A percentile compares a stretch with the other conserved stretches of the same genome.
Evolutionary conservation across 768 basidiomycete species (phyloP).

Genomic region (Tremella fuciformis): DNA sequence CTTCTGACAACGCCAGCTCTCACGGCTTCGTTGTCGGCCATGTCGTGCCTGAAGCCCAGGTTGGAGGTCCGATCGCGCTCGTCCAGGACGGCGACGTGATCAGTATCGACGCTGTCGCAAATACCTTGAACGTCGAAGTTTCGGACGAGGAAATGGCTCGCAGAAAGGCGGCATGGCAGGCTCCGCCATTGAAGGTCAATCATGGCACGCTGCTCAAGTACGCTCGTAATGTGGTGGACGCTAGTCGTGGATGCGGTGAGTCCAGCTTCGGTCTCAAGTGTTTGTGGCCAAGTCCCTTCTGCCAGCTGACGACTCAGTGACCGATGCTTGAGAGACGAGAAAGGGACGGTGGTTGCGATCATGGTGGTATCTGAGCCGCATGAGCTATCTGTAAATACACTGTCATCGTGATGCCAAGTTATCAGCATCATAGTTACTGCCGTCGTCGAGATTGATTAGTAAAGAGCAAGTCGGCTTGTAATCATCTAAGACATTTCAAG

Average conservation of each 20-base stretch:
- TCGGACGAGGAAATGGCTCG: constrained; percentile 72
- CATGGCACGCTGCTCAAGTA: constrained; percentile 65
- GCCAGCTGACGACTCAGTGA: too few relatives aligned
- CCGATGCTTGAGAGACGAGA: too few relatives aligned
- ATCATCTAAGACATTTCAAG: too few relatives aligned
- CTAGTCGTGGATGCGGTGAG: constrained; percentile 75
- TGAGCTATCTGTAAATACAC: too few relatives aligned
- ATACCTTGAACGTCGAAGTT: constrained; percentile 57
- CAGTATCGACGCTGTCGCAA: constrained; percentile 49
- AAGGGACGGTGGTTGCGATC: too few relatives aligned
- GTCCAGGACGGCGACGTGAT: constrained; percentile 74
- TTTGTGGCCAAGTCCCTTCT: too few relatives aligned
- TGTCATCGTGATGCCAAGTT: too few relatives aligned
- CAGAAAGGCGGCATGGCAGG: constrained; percentile 70
- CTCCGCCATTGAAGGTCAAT: constrained; percentile 70
- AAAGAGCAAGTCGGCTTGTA: too few relatives aligned
- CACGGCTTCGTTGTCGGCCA: constrained; percentile 97
- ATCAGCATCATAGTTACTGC: too few relatives aligned
- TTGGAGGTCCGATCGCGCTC: constrained; percentile 87
- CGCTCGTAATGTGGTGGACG: constrained; percentile 79
- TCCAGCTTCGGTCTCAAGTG: neutral
- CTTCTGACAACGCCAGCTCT: constrained; percentile 59
- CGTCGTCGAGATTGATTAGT: too few relatives aligned
- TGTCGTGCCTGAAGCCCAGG: constrained; percentile 85
- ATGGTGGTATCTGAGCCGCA: too few relatives aligned